Evolutionary conservation across 306 rosid genomes (phyloP), one percentile per base, ranked within the genome.

Genomic region (Cucurbita argyrosperma): DNA sequence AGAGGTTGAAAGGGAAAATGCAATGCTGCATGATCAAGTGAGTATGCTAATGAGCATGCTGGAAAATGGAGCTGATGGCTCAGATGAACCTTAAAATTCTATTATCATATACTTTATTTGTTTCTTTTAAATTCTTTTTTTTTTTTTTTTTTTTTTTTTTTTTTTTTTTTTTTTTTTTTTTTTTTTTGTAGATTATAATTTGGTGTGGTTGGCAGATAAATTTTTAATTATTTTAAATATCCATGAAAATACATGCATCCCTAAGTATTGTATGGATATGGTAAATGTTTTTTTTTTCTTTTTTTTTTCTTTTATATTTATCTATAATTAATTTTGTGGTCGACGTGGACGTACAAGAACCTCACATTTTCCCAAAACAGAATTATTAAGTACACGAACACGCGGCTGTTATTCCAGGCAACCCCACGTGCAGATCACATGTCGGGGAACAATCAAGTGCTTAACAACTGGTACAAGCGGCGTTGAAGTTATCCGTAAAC

Each of bases 11-110:
- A 87, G 97, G 72, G 97, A 91, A 5, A 95, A 91, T 51, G 82
- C 80, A 42, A 85, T 89, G 96, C 85, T 94, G 64, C 90, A 90
- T 51, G 84, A 94, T 4, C 99, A 94, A 83, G 79, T 91, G 6
- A 84, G 83, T 77, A 88, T 94, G 97, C 97, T 95, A 3, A 89
- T 95, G 97, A 87, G 83, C 87, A 88, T 95, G 97, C 57, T 95
- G 69, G 96, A 92, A 55, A 60, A 82, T 51, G 97, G 35, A 8
- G 96, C 86, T 30, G 87, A 75, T 57, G 88, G 51, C 70, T 83
- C 82, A 7, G 84, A 83, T 10, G 86, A 86, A 76, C 90, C 89
- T 5, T 87, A 69, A 72, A 1, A 70, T 70, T 0, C 50, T 68
- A 47, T 47, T 3, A 70, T 49, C 72, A 47, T 11, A 66, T 47